phyloP scores from a whole-genome alignment of 768 basidiomycete genomes.

The Pisolithus sp. region DNA sequence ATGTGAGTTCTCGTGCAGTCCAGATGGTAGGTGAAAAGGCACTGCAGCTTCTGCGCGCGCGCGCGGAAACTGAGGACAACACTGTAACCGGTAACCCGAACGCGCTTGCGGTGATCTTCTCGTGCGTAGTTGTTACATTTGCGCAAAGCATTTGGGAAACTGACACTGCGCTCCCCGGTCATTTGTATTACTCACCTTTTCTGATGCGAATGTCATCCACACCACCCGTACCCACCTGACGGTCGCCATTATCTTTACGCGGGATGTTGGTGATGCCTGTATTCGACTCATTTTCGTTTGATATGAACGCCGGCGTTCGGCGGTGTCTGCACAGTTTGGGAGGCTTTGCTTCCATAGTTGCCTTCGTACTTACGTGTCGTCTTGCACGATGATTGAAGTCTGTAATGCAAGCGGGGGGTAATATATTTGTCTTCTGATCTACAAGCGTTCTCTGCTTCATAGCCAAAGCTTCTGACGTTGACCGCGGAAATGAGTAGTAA shows the following conservation, averaged over 20 bases:
- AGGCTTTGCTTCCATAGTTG: conserved; percentile 47
- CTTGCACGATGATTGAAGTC: conserved; percentile 33
- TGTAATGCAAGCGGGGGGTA: too few species aligned
- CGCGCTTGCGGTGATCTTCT: conserved; percentile 76
- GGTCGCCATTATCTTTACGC: too few species aligned
- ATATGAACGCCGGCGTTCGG: background rate
- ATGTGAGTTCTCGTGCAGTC: background rate
- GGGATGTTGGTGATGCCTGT: too few species aligned
- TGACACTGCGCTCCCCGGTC: background rate
- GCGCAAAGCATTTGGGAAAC: background rate
- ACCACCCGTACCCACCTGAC: too few species aligned
- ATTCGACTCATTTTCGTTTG: background rate
- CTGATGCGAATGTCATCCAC: background rate
- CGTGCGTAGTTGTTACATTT: conserved; percentile 39
- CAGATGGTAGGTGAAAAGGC: background rate
- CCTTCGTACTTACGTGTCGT: conserved; percentile 48
- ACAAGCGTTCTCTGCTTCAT: too few species aligned
- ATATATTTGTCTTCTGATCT: too few species aligned
- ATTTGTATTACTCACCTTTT: background rate
- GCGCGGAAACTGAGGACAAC: conserved; percentile 4
- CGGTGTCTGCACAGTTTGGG: conserved; percentile 38
- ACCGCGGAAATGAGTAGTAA: too few species aligned
- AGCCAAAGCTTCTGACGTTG: too few species aligned
- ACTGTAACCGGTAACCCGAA: conserved; percentile 34
- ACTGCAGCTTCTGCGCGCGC: conserved; percentile 3